phyloP scores from a whole-genome alignment of 305 asterid species.

The Rubia peregrina region DNA sequence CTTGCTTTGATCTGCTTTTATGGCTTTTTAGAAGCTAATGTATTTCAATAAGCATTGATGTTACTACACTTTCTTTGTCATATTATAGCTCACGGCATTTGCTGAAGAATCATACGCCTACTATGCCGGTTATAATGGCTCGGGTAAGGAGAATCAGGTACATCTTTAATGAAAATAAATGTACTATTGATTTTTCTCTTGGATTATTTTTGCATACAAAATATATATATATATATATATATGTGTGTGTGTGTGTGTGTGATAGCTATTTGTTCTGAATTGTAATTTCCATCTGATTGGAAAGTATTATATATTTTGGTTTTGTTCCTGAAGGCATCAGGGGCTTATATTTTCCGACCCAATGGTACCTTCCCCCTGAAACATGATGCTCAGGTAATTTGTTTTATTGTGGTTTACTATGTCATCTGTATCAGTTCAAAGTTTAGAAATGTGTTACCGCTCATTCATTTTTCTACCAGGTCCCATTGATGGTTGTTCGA shows the following conservation, averaged over 20 bases:
- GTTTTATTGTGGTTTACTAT: conserved; percentile 16
- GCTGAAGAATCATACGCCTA: conserved; percentile 43
- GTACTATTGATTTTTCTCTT: not conserved
- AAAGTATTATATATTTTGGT: conserved; percentile 16
- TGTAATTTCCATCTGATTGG: conserved; percentile 17
- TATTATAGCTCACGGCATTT: conserved; percentile 33
- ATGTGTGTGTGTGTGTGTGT: too few relatives aligned
- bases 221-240: too few relatives aligned
- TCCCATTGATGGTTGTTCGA: conserved; percentile 43
- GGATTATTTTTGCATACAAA: not conserved
- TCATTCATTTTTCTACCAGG: conserved; percentile 34
- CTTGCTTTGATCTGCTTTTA: not conserved
- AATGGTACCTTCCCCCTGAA: conserved; percentile 52
- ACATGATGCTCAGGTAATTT: conserved; percentile 46
- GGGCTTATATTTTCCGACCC: conserved; percentile 89
- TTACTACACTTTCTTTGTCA: conserved; percentile 24
- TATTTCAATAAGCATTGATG: not conserved
- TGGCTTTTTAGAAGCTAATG: not conserved
- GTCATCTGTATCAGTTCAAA: not conserved
- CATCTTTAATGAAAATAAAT: conserved; percentile 9
- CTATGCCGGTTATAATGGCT: conserved; percentile 39
- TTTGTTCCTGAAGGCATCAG: conserved; percentile 59
- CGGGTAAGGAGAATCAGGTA: conserved; percentile 40
- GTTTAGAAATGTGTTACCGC: not conserved
- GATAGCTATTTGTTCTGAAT: conserved; percentile 1